phyloP scores from a whole-genome alignment of 176 grass and related monocot genomes.

The Panicum miliaceum region DNA sequence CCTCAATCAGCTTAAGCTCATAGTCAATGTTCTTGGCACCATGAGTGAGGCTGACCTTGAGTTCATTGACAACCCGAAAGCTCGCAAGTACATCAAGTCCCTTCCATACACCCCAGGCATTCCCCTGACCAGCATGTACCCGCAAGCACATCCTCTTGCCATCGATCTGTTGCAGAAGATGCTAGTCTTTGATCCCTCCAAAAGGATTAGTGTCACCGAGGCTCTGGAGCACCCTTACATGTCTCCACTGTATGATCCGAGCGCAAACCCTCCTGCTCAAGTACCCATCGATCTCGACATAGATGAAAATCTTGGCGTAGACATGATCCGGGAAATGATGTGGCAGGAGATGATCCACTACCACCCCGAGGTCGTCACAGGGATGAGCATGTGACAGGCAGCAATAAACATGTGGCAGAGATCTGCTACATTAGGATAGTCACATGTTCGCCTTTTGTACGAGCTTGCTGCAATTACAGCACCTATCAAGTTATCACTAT shows the following conservation, averaged over 20 bases:
- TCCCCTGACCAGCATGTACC: conserved; percentile 48
- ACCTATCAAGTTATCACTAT: conserved; percentile 26
- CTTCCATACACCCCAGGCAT: conserved; percentile 57
- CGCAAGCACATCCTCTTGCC: conserved; percentile 53
- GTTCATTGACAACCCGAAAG: conserved; percentile 63
- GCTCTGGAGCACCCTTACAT: conserved; percentile 65
- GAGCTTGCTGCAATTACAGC: not conserved
- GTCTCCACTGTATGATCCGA: conserved; percentile 60
- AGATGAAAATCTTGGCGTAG: conserved; percentile 59
- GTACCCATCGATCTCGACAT: conserved; percentile 60
- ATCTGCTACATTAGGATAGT: conserved; percentile 10
- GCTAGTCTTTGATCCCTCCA: conserved; percentile 62
- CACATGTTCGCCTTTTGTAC: conserved; percentile 44
- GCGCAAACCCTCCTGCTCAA: conserved; percentile 56
- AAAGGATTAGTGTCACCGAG: conserved; percentile 56
- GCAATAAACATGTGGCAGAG: conserved; percentile 45
- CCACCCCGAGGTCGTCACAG: conserved; percentile 42
- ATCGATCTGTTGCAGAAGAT: conserved; percentile 70
- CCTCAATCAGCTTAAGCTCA: conserved; percentile 63
- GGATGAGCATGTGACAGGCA: conserved; percentile 50
- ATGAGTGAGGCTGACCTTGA: conserved; percentile 56
- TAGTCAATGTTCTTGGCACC: conserved; percentile 61
- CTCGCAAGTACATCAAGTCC: conserved; percentile 60
- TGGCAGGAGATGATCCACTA: conserved; percentile 69
- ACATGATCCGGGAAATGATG: conserved; percentile 64